Percentiles rank a stretch among this genome's conserved stretches.
These are phyloP conservation scores for Tolypocladium nubicola DNA, from an alignment of 2,329 filamentous ascomycete species.

Conservation along the genomic window DNA sequence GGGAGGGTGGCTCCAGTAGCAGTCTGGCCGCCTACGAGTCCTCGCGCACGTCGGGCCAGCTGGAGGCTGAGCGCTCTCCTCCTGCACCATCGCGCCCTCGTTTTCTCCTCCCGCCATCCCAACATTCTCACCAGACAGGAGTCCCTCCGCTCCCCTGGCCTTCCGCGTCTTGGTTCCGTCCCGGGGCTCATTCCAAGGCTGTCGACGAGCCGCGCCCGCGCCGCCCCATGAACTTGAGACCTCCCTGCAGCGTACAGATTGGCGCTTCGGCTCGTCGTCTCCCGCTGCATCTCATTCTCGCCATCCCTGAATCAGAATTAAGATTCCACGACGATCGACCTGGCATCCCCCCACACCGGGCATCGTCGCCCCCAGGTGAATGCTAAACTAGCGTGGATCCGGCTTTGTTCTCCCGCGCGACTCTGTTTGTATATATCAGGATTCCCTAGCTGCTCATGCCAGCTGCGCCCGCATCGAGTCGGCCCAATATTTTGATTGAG, in stretches of 20 bases:
- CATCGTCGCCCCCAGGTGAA: neutral
- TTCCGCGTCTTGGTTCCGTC: neutral
- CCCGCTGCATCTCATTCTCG: neutral
- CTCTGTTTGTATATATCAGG: neutral
- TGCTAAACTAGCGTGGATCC: neutral
- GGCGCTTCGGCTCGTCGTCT: neutral
- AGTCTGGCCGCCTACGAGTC: neutral
- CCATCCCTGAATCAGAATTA: neutral
- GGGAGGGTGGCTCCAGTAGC: neutral
- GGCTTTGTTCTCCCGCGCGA: neutral
- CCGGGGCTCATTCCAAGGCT: neutral
- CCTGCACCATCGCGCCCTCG: neutral
- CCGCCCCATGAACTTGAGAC: neutral
- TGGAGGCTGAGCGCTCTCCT: neutral
- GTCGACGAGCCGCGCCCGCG: neutral
- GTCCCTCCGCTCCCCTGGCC: neutral
- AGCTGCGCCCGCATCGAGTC: conserved; percentile 3
- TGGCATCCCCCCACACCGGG: neutral
- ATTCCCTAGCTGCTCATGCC: neutral
- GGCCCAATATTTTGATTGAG: neutral
- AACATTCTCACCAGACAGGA: neutral
- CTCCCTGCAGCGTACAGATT: neutral
- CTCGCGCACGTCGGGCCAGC: too few relatives aligned
- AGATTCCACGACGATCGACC: neutral
- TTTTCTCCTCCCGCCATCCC: neutral